These are phyloP conservation scores for Rhizoclosmatium globosum DNA, from an alignment of 192 early-diverging fungal genomes.

Conservation along the genomic window DNA sequence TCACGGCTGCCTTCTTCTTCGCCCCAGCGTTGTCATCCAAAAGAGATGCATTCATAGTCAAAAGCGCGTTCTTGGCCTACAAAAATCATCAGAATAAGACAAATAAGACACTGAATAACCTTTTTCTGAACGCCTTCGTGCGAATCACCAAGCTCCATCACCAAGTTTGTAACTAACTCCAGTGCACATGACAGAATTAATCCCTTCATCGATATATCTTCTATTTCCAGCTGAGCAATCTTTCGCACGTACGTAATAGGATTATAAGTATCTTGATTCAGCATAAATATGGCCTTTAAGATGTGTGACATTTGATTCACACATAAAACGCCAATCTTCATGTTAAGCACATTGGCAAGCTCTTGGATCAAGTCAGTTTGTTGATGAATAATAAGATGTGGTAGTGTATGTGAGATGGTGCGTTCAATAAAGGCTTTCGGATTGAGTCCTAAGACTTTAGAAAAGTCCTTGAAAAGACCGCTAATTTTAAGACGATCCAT, in stretches of 20 bases:
- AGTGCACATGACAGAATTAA: slow-evolving; percentile 34
- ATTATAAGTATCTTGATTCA: not conserved
- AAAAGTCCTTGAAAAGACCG: slow-evolving; percentile 30
- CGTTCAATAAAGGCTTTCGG: slow-evolving; percentile 36
- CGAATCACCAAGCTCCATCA: slow-evolving; percentile 46
- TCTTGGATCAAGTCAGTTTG: slow-evolving; percentile 28
- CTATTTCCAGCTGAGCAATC: slow-evolving; percentile 21
- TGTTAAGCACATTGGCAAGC: slow-evolving; percentile 23
- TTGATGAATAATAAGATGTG: slow-evolving; percentile 42
- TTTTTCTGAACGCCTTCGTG: slow-evolving; percentile 15
- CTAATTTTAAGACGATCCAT: slow-evolving; percentile 33
- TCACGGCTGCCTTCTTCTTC: not conserved
- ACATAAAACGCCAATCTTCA: slow-evolving; percentile 32
- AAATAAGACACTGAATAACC: not conserved
- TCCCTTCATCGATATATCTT: slow-evolving; percentile 12
- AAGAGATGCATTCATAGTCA: slow-evolving; percentile 9
- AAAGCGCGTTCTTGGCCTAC: slow-evolving; percentile 42
- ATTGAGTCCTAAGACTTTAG: slow-evolving; percentile 29
- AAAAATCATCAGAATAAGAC: not conserved
- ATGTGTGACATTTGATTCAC: slow-evolving; percentile 41
- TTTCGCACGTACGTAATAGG: slow-evolving; percentile 24
- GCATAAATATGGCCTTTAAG: slow-evolving; percentile 41
- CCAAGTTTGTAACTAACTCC: slow-evolving; percentile 40
- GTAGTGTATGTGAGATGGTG: slow-evolving; percentile 42
- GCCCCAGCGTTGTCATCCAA: not conserved